Evolutionary conservation across 768 basidiomycete species (phyloP).

Genomic region (Leccinum disarticulatum): DNA sequence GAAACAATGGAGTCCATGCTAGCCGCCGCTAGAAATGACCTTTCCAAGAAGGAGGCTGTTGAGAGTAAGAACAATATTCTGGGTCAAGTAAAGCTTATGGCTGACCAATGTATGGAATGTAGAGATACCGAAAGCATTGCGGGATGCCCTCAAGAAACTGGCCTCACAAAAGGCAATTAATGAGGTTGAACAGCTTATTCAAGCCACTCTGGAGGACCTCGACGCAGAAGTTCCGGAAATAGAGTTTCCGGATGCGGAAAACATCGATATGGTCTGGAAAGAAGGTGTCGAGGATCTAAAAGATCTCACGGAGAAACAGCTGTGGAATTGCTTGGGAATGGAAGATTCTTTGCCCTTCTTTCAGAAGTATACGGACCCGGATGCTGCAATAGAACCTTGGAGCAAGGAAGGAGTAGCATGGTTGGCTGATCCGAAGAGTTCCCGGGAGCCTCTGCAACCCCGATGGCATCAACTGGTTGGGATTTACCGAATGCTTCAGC

Average conservation of each 20-base stretch:
- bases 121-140: neutral
- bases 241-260: neutral
- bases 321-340: neutral
- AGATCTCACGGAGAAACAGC: neutral
- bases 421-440: neutral
- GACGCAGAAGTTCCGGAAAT: neutral
- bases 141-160: neutral
- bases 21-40: neutral
- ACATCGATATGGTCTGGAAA: neutral
- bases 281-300: neutral
- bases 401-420: constrained; percentile 4
- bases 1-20: neutral
- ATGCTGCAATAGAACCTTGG: constrained; percentile 7
- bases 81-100: neutral
- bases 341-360: constrained; percentile 6
- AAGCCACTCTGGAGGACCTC: neutral
- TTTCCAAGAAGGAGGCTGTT: neutral
- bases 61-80: neutral
- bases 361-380: constrained; percentile 1
- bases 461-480: constrained; percentile 23
- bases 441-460: neutral
- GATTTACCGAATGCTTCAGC: constrained; percentile 14
- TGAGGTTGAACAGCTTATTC: neutral
- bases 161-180: neutral
- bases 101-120: neutral